Conservation (phyloP, 2,329 filamentous ascomycete genomes). For the Aureobasidium sp. region DNA sequence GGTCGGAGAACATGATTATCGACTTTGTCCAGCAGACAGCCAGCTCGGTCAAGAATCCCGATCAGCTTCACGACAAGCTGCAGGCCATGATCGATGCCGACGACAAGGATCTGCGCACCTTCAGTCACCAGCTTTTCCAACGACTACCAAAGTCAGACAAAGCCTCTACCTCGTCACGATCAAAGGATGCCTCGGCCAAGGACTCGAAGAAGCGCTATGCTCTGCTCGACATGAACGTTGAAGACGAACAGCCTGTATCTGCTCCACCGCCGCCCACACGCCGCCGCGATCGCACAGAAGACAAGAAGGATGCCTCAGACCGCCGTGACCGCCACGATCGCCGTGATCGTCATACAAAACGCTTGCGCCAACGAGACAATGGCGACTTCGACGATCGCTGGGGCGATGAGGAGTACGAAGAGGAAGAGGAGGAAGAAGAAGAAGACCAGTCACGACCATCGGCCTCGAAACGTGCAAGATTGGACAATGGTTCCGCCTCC, state of each 20-base stretch:
- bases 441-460: conserved; percentile 60
- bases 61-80: conserved; percentile 45
- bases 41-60: conserved; percentile 41
- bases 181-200: conserved; percentile 22
- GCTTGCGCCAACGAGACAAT: conserved; percentile 43
- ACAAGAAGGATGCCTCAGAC: conserved; percentile 30
- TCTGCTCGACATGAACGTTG: conserved; percentile 46
- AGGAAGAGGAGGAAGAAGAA: conserved; percentile 38
- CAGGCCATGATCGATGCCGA: conserved; percentile 45
- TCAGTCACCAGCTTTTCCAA: conserved; percentile 42
- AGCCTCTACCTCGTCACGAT: conserved; percentile 3
- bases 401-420: conserved; percentile 65
- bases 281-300: conserved; percentile 31
- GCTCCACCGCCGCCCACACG: conserved; percentile 19
- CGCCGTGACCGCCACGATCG: conserved; percentile 16
- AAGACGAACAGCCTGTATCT: conserved; percentile 19
- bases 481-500: conserved; percentile 48
- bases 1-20: conserved; percentile 49
- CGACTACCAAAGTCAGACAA: conserved; percentile 25
- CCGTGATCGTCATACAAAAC: conserved; percentile 31
- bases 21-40: conserved; percentile 53
- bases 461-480: conserved; percentile 62
- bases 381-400: conserved; percentile 68
- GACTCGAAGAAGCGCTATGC: conserved; percentile 45
- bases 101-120: conserved; percentile 39